Evolutionary conservation across 495 filamentous ascomycete genomes (phyloP), one percentile per base, ranked within the genome.

Genomic region (Aspergillus hancockii): DNA sequence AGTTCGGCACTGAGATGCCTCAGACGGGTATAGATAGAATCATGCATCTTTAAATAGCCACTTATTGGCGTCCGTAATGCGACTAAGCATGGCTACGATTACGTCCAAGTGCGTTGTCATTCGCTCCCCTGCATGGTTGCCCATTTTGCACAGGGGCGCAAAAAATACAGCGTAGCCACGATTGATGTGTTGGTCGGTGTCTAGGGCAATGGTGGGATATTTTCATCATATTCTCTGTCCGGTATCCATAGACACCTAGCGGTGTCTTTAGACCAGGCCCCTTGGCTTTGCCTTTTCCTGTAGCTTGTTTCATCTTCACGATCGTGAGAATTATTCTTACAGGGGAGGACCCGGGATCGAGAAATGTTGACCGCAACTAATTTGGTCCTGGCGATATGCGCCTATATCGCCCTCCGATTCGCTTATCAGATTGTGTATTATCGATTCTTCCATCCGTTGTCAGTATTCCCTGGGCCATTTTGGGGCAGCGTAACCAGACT

Each of bases 391-490:
- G 61, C 60, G 45, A 54, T 67, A 13, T 3, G 73, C 19, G 63
- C 57, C 1, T 75, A 76, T 63, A 38, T 71, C n/a, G 59, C 54
- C 0, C 55, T 74, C 0, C 64, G 63, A 45, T 64, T 68, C 50
- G 40, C 58, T 12, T 73, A 67, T 51, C 74, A 77, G 50, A 70
- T 75, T 23, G 59, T 83, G 30, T 74, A 81, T 59, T 83, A 83
- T 54, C 73, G 74, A 45, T 83, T 79, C 66, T 81, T 83, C 56
- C 78, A 82, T 54, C 80, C 81, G 7, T 67, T 85, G 2, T 62
- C 72, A 2, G 62, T 63, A 22, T 82, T 83, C 54, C 82, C 82
- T 0, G 82, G 82, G 18, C 82, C 82, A 1, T 83, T 83, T 64
- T 82, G 76, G 78, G 82, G 67, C 12, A 73, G 66, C 19, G 74